phyloP scores from a whole-genome alignment of 139 green algal species.

The Chlamydomonas sp. region DNA sequence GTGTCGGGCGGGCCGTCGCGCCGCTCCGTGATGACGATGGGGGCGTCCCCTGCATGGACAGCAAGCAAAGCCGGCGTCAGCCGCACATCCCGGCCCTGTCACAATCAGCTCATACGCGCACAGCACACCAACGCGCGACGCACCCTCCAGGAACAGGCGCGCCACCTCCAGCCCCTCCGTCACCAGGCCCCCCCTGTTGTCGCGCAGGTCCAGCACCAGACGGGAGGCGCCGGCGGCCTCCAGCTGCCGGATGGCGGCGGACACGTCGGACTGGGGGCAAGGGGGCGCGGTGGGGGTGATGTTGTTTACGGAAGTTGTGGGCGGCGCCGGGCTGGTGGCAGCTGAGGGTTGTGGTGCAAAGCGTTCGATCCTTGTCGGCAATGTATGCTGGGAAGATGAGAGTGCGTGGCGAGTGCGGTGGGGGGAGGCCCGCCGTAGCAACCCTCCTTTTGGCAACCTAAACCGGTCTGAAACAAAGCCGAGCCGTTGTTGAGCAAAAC shows the following conservation, averaged over 20 bases:
- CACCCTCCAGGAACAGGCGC: conserved; percentile 84
- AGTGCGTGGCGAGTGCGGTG: too few species aligned
- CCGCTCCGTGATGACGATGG: conserved; percentile 81
- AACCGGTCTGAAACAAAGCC: too few species aligned
- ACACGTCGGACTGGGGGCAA: conserved; percentile 16
- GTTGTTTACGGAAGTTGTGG: too few species aligned
- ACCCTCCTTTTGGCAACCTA: too few species aligned
- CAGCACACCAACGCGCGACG: not conserved
- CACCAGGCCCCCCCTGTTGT: conserved; percentile 90
- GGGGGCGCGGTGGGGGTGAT: not conserved
- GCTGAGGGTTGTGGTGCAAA: too few species aligned
- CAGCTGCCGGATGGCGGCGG: conserved; percentile 24
- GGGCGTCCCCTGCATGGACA: conserved; percentile 45
- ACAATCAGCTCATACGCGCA: too few species aligned
- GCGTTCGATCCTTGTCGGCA: too few species aligned
- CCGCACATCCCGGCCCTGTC: too few species aligned
- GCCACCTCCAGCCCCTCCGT: conserved; percentile 91
- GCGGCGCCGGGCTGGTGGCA: not conserved
- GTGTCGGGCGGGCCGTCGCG: conserved; percentile 33
- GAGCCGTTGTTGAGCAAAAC: too few species aligned
- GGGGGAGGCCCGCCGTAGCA: too few species aligned
- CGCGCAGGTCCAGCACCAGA: conserved; percentile 92
- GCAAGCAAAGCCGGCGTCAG: too few species aligned
- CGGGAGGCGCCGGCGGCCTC: conserved; percentile 4
- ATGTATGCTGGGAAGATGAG: too few species aligned